These are phyloP conservation scores for Melaleuca quinquenervia DNA, from an alignment of 345 rosid species.

Conservation along the genomic window DNA sequence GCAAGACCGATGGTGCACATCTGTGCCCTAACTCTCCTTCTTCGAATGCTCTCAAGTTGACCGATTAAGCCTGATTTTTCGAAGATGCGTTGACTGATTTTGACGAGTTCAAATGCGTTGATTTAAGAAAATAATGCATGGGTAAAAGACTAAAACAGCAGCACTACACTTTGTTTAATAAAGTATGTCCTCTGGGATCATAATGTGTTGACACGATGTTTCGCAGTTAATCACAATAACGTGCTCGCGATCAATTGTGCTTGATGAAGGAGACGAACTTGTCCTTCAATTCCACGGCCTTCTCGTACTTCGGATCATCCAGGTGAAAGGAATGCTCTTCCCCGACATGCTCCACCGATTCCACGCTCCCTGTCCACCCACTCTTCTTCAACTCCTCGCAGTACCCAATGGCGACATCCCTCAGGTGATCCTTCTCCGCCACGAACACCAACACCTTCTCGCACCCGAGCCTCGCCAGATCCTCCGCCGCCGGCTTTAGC, in stretches of 20 bases:
- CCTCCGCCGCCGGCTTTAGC: constrained; percentile 14
- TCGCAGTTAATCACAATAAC: neutral
- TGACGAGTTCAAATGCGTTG: neutral
- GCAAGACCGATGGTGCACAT: accelerated
- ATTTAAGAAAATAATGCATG: neutral
- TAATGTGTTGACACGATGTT: neutral
- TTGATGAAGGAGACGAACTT: constrained; percentile 11
- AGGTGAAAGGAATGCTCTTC: constrained; percentile 1
- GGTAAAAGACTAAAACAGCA: neutral
- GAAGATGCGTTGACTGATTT: accelerated
- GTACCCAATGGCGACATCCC: neutral
- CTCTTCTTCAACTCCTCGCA: constrained; percentile 5
- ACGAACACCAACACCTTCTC: constrained; percentile 26
- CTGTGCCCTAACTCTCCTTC: neutral
- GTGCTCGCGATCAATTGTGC: neutral
- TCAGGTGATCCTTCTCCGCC: constrained; percentile 26
- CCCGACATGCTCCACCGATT: constrained; percentile 5
- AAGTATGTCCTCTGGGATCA: neutral
- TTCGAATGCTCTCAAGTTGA: neutral
- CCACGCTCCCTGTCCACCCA: constrained; percentile 4
- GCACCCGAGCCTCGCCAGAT: constrained; percentile 19
- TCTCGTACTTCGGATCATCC: neutral
- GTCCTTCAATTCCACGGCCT: constrained; percentile 5
- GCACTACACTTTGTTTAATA: neutral
- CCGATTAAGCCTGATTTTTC: neutral